phyloP scores from a whole-genome alignment of 2,329 filamentous ascomycete species.

The Cladosporium sp. region DNA sequence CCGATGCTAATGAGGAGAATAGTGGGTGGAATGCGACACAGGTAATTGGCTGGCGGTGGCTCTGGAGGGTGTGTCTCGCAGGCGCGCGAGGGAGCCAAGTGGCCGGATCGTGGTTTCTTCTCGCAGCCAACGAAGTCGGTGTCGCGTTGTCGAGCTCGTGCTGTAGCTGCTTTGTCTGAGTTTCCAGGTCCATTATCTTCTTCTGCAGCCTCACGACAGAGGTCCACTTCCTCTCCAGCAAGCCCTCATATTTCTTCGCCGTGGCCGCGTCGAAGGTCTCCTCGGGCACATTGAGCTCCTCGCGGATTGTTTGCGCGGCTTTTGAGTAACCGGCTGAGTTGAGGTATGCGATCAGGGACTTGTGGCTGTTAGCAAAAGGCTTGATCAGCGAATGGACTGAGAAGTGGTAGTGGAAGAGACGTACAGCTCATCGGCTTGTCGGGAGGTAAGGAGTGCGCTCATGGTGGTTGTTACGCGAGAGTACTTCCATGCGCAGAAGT shows the following conservation, averaged over 20 bases:
- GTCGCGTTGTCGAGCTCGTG: conserved; percentile 82
- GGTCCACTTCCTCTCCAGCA: conserved; percentile 98
- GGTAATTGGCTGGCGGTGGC: conserved; percentile 77
- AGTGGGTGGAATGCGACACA: conserved; percentile 91
- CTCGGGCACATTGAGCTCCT: conserved; percentile 73
- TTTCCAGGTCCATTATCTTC: conserved; percentile 96
- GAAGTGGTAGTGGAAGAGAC: conserved; percentile 39
- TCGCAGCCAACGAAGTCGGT: conserved; percentile 68
- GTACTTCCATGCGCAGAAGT: conserved; percentile 12
- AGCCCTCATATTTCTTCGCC: conserved; percentile 88
- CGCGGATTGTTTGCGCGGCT: conserved; percentile 69
- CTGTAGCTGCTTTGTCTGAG: conserved; percentile 70
- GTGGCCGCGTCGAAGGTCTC: conserved; percentile 72
- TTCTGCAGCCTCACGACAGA: conserved; percentile 92
- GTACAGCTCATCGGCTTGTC: conserved; percentile 87
- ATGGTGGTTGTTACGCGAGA: conserved; percentile 48
- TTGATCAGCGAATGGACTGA: conserved; percentile 32
- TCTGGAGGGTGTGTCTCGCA: conserved; percentile 77
- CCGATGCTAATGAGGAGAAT: conserved; percentile 86
- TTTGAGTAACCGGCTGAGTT: conserved; percentile 69
- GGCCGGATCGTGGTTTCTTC: conserved; percentile 78
- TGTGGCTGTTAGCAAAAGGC: conserved; percentile 63
- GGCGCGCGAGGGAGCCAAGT: conserved; percentile 85
- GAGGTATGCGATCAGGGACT: conserved; percentile 89
- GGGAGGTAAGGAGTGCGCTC: conserved; percentile 72